phyloP scores from a whole-genome alignment of 352 stramenopile species.

The Phytophthora podocarpi region DNA sequence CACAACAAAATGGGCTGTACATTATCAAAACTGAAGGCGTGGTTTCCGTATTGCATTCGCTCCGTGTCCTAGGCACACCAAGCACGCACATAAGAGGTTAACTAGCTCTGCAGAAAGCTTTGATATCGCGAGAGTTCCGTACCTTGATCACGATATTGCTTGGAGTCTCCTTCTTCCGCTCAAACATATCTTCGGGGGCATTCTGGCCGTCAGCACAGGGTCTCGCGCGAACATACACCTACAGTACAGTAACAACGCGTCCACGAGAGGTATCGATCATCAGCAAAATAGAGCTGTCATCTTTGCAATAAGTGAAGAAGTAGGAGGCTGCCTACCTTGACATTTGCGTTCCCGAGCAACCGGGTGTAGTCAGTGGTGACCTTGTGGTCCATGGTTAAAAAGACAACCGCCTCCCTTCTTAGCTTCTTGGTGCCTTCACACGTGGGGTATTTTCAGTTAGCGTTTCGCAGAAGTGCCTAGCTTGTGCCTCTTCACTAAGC shows the following conservation, averaged over 20 bases:
- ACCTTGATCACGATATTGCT: conserved; percentile 89
- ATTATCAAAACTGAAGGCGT: conserved; percentile 88
- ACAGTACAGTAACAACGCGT: too few species aligned
- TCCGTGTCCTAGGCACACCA: conserved; percentile 61
- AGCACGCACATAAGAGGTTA: too few species aligned
- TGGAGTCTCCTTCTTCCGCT: conserved; percentile 72
- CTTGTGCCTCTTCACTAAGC: conserved; percentile 1
- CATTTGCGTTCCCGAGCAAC: conserved; percentile 74
- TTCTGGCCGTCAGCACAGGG: conserved; percentile 76
- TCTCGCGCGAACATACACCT: conserved; percentile 80
- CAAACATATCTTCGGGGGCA: conserved; percentile 83
- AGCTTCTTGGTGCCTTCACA: background rate
- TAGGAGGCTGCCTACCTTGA: conserved; percentile 78
- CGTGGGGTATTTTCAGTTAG: conserved; percentile 1
- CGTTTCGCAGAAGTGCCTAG: too few species aligned
- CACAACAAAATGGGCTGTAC: conserved; percentile 24
- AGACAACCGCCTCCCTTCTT: background rate
- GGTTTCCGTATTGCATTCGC: conserved; percentile 86
- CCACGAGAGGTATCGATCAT: too few species aligned
- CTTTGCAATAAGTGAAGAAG: too few species aligned
- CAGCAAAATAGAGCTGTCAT: too few species aligned
- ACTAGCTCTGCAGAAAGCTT: background rate
- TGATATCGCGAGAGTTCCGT: background rate
- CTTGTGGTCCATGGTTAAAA: conserved; percentile 80
- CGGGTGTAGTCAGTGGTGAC: conserved; percentile 88